Percentiles rank a stretch among this genome's conserved stretches.
Evolutionary conservation across 2,329 filamentous ascomycete genomes (phyloP).

Genomic region (Fusarium siculi): DNA sequence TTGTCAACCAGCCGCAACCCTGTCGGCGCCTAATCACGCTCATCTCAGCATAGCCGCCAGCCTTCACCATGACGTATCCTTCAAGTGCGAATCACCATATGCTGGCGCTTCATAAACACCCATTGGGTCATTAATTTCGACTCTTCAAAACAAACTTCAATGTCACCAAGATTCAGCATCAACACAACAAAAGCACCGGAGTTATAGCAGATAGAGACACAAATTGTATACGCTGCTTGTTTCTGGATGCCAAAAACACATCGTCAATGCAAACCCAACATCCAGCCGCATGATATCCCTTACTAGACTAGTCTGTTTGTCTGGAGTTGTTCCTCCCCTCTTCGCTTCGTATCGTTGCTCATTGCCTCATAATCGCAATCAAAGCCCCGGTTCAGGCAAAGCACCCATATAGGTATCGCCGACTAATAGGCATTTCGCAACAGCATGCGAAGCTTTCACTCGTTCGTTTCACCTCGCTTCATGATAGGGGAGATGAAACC

Average conservation of each 20-base stretch:
- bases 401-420: constrained; percentile 27
- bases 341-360: constrained; percentile 42
- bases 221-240: constrained; percentile 48
- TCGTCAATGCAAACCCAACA: constrained; percentile 53
- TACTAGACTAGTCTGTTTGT: constrained; percentile 52
- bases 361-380: constrained; percentile 40
- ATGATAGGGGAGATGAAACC: constrained; percentile 44
- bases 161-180: background rate
- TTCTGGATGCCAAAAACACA: constrained; percentile 47
- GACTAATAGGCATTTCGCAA: constrained; percentile 38
- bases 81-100: background rate
- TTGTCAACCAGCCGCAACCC: constrained; percentile 12
- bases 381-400: constrained; percentile 34
- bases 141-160: background rate
- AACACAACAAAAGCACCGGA: background rate
- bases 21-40: constrained; percentile 14
- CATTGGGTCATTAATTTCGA: background rate
- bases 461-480: constrained; percentile 43
- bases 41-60: constrained; percentile 14
- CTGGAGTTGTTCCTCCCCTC: constrained; percentile 49
- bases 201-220: constrained; percentile 32
- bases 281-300: constrained; percentile 53
- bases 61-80: constrained; percentile 16
- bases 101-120: background rate
- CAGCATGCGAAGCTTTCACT: constrained; percentile 41